Evolutionary conservation across 2,329 filamentous ascomycete species (phyloP).

Genomic region (Penicillium fuscoglaucum): DNA sequence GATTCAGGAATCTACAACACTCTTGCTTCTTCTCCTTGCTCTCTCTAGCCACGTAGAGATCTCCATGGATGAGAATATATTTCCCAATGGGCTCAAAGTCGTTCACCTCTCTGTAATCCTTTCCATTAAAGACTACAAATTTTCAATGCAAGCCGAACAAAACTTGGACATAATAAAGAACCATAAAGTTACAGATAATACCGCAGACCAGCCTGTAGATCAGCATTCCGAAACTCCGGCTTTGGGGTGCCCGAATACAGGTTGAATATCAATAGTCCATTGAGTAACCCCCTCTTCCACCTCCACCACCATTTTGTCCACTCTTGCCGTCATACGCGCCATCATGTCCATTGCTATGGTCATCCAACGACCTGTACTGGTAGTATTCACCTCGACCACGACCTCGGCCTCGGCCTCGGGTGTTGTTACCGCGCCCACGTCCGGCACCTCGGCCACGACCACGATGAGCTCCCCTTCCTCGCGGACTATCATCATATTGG

Average conservation of each 20-base stretch:
- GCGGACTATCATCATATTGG: conserved; percentile 48
- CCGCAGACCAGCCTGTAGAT: not conserved
- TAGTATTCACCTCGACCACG: conserved; percentile 53
- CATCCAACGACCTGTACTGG: conserved; percentile 68
- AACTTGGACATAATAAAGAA: not conserved
- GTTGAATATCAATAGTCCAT: conserved; percentile 42
- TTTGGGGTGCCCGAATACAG: not conserved
- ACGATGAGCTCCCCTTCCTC: conserved; percentile 32
- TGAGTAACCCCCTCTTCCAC: conserved; percentile 27
- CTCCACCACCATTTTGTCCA: conserved; percentile 23
- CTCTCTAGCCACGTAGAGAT: no score
- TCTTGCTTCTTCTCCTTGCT: no score
- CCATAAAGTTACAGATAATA: not conserved
- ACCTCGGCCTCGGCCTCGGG: conserved; percentile 47
- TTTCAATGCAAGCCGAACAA: not conserved
- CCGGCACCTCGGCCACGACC: conserved; percentile 43
- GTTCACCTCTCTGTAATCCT: not conserved
- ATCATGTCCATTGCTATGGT: conserved; percentile 44
- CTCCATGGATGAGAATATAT: no score
- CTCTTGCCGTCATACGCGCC: conserved; percentile 33
- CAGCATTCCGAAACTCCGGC: not conserved
- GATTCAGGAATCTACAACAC: no score
- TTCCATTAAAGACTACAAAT: not conserved
- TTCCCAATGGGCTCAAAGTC: no score
- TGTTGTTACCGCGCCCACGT: conserved; percentile 38